Percentiles rank a stretch among this genome's conserved stretches.
phyloP scores from a whole-genome alignment of 306 rosid species.

The Dryas drummondii region DNA sequence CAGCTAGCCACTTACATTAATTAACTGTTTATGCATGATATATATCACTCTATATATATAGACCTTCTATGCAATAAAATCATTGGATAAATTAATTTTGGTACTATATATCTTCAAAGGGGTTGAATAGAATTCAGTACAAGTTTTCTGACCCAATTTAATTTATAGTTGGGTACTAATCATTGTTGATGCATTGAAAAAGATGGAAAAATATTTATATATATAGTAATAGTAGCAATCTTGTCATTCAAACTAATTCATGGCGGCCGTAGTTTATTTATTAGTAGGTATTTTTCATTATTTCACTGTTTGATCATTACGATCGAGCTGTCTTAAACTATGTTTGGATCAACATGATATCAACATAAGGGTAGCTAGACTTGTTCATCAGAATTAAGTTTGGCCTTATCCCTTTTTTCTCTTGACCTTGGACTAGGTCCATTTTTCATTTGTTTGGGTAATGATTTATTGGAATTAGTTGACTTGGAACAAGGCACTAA shows the following conservation, averaged over 20 bases:
- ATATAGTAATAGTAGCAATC: not conserved
- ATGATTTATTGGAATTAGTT: not conserved
- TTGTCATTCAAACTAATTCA: not conserved
- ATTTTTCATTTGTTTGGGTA: not conserved
- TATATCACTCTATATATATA: not conserved
- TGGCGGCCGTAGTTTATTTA: conserved; percentile 5
- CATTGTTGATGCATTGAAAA: conserved; percentile 7
- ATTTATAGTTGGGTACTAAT: not conserved
- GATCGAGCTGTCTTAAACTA: not conserved
- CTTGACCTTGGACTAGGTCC: conserved; percentile 21
- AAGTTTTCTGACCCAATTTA: conserved; percentile 6
- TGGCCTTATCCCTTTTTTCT: conserved; percentile 13
- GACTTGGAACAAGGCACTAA: not conserved
- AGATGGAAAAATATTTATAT: not conserved
- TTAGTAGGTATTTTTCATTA: not conserved
- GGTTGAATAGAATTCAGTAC: not conserved
- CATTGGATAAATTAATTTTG: not conserved
- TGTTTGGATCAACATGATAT: not conserved
- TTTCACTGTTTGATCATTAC: not conserved
- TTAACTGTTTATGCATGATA: not conserved
- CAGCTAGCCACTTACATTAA: not conserved
- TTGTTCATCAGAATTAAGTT: not conserved
- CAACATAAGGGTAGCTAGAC: not conserved
- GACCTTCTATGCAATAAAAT: not conserved
- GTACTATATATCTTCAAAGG: not conserved